Conservation (phyloP, 192 early-diverging fungal genomes). For the Podila epicladia region DNA sequence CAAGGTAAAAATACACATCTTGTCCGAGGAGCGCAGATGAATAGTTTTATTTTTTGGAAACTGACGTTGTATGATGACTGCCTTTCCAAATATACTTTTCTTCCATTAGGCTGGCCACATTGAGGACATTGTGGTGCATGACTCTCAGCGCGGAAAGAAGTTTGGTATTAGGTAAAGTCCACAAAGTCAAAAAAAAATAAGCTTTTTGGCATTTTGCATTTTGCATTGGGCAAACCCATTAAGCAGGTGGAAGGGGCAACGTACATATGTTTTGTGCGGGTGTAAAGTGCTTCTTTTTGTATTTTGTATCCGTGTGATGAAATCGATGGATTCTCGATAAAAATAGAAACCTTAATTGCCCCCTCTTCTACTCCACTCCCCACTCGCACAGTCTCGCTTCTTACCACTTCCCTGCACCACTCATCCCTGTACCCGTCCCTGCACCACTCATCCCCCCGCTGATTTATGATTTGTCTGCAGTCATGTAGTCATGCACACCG, state of each 20-base stretch:
- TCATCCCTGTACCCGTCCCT: neutral
- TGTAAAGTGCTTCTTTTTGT: neutral
- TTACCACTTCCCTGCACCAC: too few species aligned
- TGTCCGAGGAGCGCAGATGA: neutral
- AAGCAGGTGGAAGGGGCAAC: neutral
- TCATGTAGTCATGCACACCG: neutral
- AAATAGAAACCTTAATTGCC: slow-evolving; percentile 5
- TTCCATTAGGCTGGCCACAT: slow-evolving; percentile 81
- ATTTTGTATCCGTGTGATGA: slow-evolving; percentile 5
- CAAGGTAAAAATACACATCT: slow-evolving; percentile 57
- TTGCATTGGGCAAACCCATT: too few species aligned
- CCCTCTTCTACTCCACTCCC: too few species aligned
- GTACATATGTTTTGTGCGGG: too few species aligned
- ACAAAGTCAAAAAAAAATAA: too few species aligned
- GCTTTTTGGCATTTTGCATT: too few species aligned
- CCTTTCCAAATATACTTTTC: neutral
- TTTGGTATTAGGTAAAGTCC: slow-evolving; percentile 62
- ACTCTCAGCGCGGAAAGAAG: slow-evolving; percentile 76
- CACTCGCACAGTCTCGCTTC: too few species aligned
- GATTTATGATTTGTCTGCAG: neutral
- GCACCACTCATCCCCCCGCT: neutral
- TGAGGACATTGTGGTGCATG: slow-evolving; percentile 88
- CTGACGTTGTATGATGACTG: neutral
- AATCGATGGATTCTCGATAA: slow-evolving; percentile 1
- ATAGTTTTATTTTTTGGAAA: neutral